Percentiles rank a stretch among this genome's conserved stretches.
Evolutionary conservation across 1,284 basidiomycete species (phyloP).

Genomic region (Anthracocystis setariae): DNA sequence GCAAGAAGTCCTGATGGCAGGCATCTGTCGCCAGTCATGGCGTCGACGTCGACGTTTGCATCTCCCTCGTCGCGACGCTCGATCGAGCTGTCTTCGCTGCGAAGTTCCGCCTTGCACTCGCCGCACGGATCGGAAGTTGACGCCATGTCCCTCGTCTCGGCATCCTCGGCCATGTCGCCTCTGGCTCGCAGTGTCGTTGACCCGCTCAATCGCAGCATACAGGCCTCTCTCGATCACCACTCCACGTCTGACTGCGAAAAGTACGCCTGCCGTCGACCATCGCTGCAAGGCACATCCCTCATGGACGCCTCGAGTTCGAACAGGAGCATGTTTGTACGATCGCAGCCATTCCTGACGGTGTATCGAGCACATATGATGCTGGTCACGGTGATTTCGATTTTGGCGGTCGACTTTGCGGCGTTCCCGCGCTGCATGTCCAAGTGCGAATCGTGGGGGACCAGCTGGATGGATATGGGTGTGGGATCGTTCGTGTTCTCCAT

Average conservation of each 20-base stretch:
- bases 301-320: not conserved
- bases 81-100: conserved; percentile 8
- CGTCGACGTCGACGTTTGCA: conserved; percentile 12
- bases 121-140: conserved; percentile 32
- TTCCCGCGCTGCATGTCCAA: conserved; percentile 90
- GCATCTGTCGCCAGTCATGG: conserved; percentile 19
- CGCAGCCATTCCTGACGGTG: conserved; percentile 77
- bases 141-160: conserved; percentile 25
- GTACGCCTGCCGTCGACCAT: too few species aligned
- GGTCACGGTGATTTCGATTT: conserved; percentile 87
- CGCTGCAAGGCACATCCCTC: too few species aligned
- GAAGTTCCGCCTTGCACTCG: conserved; percentile 14
- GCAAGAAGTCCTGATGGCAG: conserved; percentile 5
- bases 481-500: conserved; percentile 96
- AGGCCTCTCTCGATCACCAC: conserved; percentile 6
- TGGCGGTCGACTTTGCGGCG: conserved; percentile 91
- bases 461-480: conserved; percentile 95
- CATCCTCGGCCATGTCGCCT: conserved; percentile 38
- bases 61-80: conserved; percentile 9
- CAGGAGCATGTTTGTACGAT: conserved; percentile 14
- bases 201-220: conserved; percentile 15
- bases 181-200: conserved; percentile 39
- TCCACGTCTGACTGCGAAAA: not conserved
- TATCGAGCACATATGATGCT: conserved; percentile 96
- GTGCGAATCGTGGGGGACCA: conserved; percentile 93